Evolutionary conservation across 2,329 filamentous ascomycete genomes (phyloP).

Genomic region (Rhynchosporium secalis): DNA sequence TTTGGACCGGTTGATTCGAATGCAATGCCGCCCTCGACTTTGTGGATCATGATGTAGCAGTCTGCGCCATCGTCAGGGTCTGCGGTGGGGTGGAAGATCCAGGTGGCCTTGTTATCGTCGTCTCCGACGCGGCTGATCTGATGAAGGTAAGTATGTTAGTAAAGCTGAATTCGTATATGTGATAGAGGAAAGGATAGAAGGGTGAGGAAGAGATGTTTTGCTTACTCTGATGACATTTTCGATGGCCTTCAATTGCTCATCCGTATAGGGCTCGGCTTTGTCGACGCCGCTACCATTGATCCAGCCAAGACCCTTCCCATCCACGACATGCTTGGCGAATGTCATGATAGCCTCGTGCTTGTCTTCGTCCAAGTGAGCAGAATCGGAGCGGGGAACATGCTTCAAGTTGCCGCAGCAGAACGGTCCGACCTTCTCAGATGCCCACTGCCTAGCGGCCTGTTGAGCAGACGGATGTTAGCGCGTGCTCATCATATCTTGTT

Average conservation of each 20-base stretch:
- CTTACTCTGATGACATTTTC: constrained; percentile 1
- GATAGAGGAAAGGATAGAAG: not conserved
- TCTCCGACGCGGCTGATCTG: constrained; percentile 4
- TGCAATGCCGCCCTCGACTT: not conserved
- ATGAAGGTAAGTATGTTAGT: not conserved
- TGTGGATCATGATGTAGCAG: not conserved
- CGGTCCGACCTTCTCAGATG: not conserved
- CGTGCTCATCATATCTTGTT: not conserved
- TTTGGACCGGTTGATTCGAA: constrained; percentile 8
- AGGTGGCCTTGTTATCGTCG: not conserved
- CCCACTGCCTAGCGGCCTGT: not conserved
- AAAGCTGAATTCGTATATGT: not conserved
- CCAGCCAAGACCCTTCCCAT: not conserved
- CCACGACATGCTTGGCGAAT: not conserved
- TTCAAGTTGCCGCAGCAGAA: constrained; percentile 2
- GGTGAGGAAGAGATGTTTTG: too few species aligned
- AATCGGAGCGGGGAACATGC: not conserved
- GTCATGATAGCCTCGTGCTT: not conserved
- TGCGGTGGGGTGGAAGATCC: not conserved
- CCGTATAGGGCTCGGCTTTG: not conserved
- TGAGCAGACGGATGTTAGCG: not conserved
- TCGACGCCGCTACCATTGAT: not conserved
- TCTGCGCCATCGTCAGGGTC: not conserved
- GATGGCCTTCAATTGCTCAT: not conserved
- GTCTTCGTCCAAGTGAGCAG: not conserved